Evolutionary conservation across 2,329 filamentous ascomycete genomes (phyloP), one percentile per base, ranked within the genome.

Genomic region (Fusarium sp.): DNA sequence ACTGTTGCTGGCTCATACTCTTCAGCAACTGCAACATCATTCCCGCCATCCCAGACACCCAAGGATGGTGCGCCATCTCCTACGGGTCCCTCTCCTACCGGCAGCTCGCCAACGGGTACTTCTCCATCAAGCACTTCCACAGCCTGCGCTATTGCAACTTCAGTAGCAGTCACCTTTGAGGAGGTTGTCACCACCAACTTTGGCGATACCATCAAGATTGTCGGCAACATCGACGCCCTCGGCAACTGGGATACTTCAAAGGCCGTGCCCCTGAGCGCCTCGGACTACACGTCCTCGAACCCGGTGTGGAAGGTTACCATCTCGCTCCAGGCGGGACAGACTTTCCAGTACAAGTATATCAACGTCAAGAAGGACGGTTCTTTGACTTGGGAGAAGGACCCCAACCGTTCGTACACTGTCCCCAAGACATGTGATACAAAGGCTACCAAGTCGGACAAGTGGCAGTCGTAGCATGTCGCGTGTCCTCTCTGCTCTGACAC

Each of bases 271-370:
- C 78, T 93, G 19, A 83, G 80, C 41, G 85, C 89, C 3, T 78
- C 76, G 13, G 70, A 79, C 15, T 92, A 92, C 71, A 88, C 85
- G 0, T 67, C 77, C 3, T 75, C 72, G 31, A 85, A 89, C 67
- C 86, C 84, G 1, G 64, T 90, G 6, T 92, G 90, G 90, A 80
- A 77, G 41, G 80, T 74, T 0, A 83, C 82, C 0, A 71, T 91
- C 26, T 77, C 76, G 2, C 74, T 92, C 13, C 74, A 79, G 0
- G 79, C 85, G 0, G 88, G 88, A 3, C 78, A 79, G 43, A 76
- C 74, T 3, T 78, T 92, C 39, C 70, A 86, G 76, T 92, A 91
- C 74, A 91, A 92, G 78, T 92, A 86, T 71, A 83, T 92, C 67
- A 83, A 85, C 45, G 81, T 88, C 38, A 79, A 80, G 55, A 69